Evolutionary conservation across 2,329 filamentous ascomycete species (phyloP).

Genomic region (Alternaria rosae): DNA sequence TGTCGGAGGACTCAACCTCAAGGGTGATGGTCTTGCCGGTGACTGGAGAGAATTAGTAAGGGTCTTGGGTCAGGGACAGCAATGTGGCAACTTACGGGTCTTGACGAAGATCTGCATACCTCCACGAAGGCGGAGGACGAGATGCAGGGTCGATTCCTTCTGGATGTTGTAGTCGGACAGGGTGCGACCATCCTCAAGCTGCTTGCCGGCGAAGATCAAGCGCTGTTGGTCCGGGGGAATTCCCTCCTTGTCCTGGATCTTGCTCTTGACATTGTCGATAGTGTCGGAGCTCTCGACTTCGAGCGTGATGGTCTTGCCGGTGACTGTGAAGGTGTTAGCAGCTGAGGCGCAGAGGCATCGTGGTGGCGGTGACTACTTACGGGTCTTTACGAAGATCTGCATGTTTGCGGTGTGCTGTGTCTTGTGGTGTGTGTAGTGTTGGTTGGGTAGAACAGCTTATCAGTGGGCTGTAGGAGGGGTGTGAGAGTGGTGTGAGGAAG

Average conservation of each 20-base stretch:
- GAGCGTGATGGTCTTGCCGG: slow-evolving; percentile 72
- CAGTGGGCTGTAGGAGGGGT: slow-evolving; percentile 9
- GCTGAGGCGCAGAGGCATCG: slow-evolving; percentile 17
- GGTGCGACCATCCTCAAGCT: slow-evolving; percentile 93
- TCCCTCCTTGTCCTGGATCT: slow-evolving; percentile 98
- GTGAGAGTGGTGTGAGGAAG: slow-evolving; percentile 26
- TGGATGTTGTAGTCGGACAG: slow-evolving; percentile 95
- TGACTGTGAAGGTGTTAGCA: slow-evolving; percentile 59
- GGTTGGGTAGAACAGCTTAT: slow-evolving; percentile 14
- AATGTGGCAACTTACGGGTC: slow-evolving; percentile 52
- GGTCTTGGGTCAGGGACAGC: slow-evolving; percentile 36
- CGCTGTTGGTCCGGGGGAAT: slow-evolving; percentile 98
- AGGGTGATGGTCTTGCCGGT: slow-evolving; percentile 64
- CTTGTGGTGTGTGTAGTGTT: slow-evolving; percentile 24
- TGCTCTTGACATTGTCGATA: slow-evolving; percentile 95
- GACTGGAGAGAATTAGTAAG: slow-evolving; percentile 53
- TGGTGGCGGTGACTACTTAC: slow-evolving; percentile 63
- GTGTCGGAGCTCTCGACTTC: slow-evolving; percentile 80
- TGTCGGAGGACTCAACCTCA: slow-evolving; percentile 51
- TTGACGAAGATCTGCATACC: slow-evolving; percentile 70
- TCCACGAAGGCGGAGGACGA: slow-evolving; percentile 76
- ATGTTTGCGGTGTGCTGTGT: slow-evolving; percentile 75
- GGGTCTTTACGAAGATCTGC: slow-evolving; percentile 99
- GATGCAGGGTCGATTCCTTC: slow-evolving; percentile 77
- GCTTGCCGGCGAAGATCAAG: slow-evolving; percentile 95